Base-by-base conservation (phyloP, 306 rosid genomes). In the Castanea sativa region DNA sequence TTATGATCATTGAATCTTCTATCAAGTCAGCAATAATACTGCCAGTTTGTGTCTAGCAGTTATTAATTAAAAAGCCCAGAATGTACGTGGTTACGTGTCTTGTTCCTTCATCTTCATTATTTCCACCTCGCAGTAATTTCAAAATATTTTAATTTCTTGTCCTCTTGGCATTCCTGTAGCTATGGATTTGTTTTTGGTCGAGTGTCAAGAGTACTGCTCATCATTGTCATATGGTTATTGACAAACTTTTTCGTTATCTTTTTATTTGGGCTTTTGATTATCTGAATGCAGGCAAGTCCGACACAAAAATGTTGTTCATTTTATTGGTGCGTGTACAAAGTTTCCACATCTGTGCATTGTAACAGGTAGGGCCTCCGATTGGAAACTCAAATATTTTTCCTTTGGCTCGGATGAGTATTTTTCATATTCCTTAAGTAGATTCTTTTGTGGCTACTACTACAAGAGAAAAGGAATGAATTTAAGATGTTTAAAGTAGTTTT, bases 271-370 rank as follows among this genome's bases (percentile, higher is more conserved):
- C 69, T 79, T 83, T 30, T 76, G 61, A 71, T 64, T 65, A 76
- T 82, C 55, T 81, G 64, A 75, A 85, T 86, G 88, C 90, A 96
- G 99, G 85, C 91, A 90, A 92, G 99, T 96, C 78, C 94, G 80
- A 71, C 98, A 96, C 80, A 87, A 82, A 85, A 96, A 96, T 89
- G 96, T 96, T 75, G 99, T 96, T 79, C 88, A 93, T 69, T 96
- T 96, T 82, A 91, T 96, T 55, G 98, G 99, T 55, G 98, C 99
- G 16, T 90, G 97, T 86, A 89, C 99, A 33, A 90, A 86, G 80
- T 83, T 90, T 83, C 97, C 98, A 23, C 87, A 93, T 87, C 83
- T 96, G 88, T 91, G 93, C 89, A 93, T 96, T 80, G 89, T 96
- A 74, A 96, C 99, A 85, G 99, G 99, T 93, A 86, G 29, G 51